Conservation (phyloP, 2,329 filamentous ascomycete genomes). For the Zelopaecilomyces penicillatus region DNA sequence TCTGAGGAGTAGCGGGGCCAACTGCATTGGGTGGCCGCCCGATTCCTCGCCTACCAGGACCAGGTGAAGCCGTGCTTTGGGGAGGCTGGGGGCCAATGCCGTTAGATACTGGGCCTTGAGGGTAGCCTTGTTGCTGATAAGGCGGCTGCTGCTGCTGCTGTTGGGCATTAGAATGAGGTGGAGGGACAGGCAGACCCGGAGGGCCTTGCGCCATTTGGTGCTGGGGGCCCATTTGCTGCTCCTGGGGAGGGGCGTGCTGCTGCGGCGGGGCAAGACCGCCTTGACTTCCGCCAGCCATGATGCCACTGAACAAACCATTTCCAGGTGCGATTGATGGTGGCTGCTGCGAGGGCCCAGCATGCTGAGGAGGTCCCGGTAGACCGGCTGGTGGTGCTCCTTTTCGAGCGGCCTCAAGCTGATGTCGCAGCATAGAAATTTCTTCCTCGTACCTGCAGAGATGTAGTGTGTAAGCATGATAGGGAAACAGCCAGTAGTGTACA, state of each 20-base stretch:
- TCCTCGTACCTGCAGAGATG: conserved; percentile 69
- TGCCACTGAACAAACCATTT: conserved; percentile 87
- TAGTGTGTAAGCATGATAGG: neutral
- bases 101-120: conserved; percentile 48
- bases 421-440: conserved; percentile 74
- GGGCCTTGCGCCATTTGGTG: conserved; percentile 65
- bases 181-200: conserved; percentile 52
- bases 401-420: conserved; percentile 74
- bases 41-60: conserved; percentile 66
- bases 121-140: conserved; percentile 65
- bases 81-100: conserved; percentile 79
- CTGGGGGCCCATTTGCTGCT: conserved; percentile 47
- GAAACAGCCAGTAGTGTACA: conserved; percentile 3
- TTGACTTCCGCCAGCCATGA: conserved; percentile 85
- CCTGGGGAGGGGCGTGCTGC: conserved; percentile 61
- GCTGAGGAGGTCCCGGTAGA: conserved; percentile 63
- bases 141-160: conserved; percentile 24
- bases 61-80: conserved; percentile 77
- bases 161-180: conserved; percentile 52
- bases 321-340: conserved; percentile 86
- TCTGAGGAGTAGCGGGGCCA: conserved; percentile 81
- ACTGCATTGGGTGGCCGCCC: conserved; percentile 53
- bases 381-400: conserved; percentile 48
- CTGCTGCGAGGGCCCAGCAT: conserved; percentile 72
- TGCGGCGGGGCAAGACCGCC: conserved; percentile 75